A percentile compares a stretch with the other conserved stretches of the same genome.
Conservation (phyloP, 495 filamentous ascomycete genomes). For the Friedmanniomyces endolithicus region DNA sequence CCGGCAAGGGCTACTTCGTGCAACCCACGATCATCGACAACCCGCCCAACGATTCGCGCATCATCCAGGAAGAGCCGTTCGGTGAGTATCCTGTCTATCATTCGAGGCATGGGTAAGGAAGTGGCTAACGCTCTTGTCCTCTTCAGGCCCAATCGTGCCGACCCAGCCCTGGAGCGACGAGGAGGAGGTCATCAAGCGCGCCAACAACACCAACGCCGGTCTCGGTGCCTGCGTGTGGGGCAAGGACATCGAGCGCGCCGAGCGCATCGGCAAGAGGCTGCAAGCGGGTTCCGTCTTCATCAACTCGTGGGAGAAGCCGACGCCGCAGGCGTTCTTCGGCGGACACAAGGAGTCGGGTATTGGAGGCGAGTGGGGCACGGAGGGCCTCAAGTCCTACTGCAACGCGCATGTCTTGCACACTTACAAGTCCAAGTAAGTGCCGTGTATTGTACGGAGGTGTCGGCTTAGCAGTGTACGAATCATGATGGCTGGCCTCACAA, state of each 20-base stretch:
- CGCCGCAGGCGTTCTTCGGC: slow-evolving; percentile 44
- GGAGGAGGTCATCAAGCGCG: slow-evolving; percentile 39
- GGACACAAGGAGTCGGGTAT: slow-evolving; percentile 57
- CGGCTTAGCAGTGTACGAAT: not conserved
- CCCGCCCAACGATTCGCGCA: slow-evolving; percentile 22
- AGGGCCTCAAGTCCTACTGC: slow-evolving; percentile 46
- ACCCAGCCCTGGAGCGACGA: slow-evolving; percentile 38
- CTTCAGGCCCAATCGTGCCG: slow-evolving; percentile 37
- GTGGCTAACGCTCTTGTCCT: not conserved
- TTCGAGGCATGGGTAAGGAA: slow-evolving; percentile 22
- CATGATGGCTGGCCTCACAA: not conserved
- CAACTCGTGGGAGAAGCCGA: slow-evolving; percentile 34
- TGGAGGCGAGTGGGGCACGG: slow-evolving; percentile 46
- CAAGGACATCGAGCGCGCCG: slow-evolving; percentile 34
- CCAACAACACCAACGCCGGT: slow-evolving; percentile 37
- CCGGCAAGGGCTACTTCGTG: slow-evolving; percentile 34
- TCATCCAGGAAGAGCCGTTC: slow-evolving; percentile 26
- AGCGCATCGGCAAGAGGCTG: slow-evolving; percentile 32
- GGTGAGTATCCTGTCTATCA: not conserved
- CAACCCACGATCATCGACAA: slow-evolving; percentile 27
- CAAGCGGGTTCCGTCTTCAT: slow-evolving; percentile 38
- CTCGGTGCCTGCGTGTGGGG: slow-evolving; percentile 42
- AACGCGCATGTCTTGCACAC: slow-evolving; percentile 41
- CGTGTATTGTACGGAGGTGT: not conserved
- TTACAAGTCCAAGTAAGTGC: slow-evolving; percentile 26